phyloP scores from a whole-genome alignment of 305 asterid species.

The Petunia hybrid region DNA sequence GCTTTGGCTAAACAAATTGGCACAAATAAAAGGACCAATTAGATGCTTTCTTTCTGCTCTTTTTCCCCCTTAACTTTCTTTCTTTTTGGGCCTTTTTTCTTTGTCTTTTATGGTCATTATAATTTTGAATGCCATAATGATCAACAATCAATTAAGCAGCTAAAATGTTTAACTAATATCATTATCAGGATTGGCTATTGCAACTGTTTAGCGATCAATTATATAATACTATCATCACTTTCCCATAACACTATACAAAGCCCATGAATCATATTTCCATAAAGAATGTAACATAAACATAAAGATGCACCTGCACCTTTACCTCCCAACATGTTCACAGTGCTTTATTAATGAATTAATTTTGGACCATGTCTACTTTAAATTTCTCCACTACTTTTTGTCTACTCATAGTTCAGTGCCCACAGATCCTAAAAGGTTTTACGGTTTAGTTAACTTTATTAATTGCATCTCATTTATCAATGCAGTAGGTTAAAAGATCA shows the following conservation, averaged over 20 bases:
- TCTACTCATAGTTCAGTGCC: slow-evolving; percentile 21
- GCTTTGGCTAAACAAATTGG: not conserved
- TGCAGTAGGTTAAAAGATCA: too few species aligned
- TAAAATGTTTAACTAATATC: not conserved
- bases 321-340: slow-evolving; percentile 15
- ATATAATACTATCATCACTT: not conserved
- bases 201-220: not conserved
- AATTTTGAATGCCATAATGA: not conserved
- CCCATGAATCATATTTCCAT: slow-evolving; percentile 24
- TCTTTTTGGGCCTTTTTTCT: not conserved
- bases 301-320: not conserved
- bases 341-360: slow-evolving; percentile 5
- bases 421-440: not conserved
- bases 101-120: not conserved
- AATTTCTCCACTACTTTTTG: slow-evolving; percentile 24
- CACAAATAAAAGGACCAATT: not conserved
- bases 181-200: not conserved
- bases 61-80: too few species aligned
- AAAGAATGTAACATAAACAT: too few species aligned
- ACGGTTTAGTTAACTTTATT: not conserved
- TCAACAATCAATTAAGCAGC: not conserved
- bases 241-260: not conserved
- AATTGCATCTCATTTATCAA: not conserved
- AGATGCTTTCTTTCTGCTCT: not conserved
- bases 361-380: slow-evolving; percentile 10